Evolutionary conservation across 1,284 basidiomycete species (phyloP).

Genomic region (Cutaneotrichosporon dermatis): DNA sequence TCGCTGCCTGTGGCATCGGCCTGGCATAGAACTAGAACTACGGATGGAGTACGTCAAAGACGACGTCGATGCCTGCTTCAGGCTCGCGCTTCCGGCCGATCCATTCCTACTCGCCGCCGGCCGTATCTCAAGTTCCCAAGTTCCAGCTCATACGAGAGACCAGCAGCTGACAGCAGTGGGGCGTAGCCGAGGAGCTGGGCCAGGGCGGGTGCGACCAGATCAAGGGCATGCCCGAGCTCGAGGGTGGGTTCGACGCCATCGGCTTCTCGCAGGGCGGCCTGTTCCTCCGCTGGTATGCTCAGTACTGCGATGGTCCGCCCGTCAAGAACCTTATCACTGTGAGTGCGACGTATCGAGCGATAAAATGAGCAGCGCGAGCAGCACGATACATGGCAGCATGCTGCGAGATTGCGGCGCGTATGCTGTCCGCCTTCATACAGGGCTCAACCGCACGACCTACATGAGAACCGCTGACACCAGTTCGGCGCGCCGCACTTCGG

Average conservation of each 20-base stretch:
- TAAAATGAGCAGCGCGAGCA: not conserved
- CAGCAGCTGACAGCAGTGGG: constrained; percentile 29
- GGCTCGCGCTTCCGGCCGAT: no score
- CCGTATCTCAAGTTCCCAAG: no score
- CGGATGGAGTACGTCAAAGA: no score
- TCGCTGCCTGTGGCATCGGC: no score
- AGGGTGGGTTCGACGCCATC: constrained; percentile 68
- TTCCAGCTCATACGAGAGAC: no score
- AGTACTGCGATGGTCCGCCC: constrained; percentile 72
- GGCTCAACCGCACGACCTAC: no score
- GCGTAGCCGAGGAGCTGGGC: constrained; percentile 33
- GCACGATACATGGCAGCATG: no score
- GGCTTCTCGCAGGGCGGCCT: constrained; percentile 94
- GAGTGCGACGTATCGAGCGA: constrained; percentile 23
- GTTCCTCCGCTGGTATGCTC: constrained; percentile 83
- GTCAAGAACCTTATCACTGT: constrained; percentile 80
- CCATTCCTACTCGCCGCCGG: no score
- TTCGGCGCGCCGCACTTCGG: constrained; percentile 52
- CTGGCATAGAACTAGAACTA: not conserved
- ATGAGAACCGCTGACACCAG: constrained; percentile 22
- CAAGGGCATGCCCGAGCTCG: constrained; percentile 7
- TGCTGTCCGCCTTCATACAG: no score
- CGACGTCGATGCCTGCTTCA: no score
- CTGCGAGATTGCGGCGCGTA: no score
- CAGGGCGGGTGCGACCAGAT: constrained; percentile 15